A percentile compares a stretch with the other conserved stretches of the same genome.
Conservation (phyloP, 495 filamentous ascomycete species). For the Hypoxylon fuscum region DNA sequence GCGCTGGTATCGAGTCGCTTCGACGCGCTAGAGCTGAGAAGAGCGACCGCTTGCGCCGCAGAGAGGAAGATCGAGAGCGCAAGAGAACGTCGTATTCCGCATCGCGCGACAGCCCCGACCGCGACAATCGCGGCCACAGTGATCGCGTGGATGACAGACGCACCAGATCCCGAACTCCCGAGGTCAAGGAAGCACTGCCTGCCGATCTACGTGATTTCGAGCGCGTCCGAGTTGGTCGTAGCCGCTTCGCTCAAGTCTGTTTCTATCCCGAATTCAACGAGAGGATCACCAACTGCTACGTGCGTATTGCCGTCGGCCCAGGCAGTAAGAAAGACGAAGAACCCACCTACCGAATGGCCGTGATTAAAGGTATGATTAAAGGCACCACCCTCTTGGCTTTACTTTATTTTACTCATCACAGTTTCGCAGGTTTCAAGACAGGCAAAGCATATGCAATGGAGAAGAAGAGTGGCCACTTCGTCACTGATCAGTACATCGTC, state of each 20-base stretch:
- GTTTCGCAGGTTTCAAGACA: conserved; percentile 69
- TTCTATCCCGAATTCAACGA: conserved; percentile 90
- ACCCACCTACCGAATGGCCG: conserved; percentile 85
- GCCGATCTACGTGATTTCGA: conserved; percentile 83
- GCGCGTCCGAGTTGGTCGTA: conserved; percentile 79
- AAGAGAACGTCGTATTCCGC: conserved; percentile 58
- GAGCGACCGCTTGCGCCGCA: conserved; percentile 75
- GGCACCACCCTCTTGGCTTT: not conserved
- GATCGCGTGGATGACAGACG: conserved; percentile 71
- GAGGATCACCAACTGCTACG: conserved; percentile 79
- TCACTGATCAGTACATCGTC: conserved; percentile 78
- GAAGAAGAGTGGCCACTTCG: conserved; percentile 73
- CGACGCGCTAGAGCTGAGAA: conserved; percentile 87
- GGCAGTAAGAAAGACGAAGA: conserved; percentile 70
- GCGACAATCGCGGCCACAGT: conserved; percentile 78
- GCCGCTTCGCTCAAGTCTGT: conserved; percentile 83
- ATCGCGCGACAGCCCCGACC: conserved; percentile 54
- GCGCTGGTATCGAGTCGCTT: conserved; percentile 79
- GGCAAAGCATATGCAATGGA: conserved; percentile 84
- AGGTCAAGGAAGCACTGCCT: conserved; percentile 58
- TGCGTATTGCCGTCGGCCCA: conserved; percentile 79
- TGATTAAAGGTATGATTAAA: conserved; percentile 75
- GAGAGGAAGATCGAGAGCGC: conserved; percentile 72
- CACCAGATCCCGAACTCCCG: conserved; percentile 56
- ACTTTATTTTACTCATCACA: conserved; percentile 45